A percentile compares a stretch with the other conserved stretches of the same genome.
These are phyloP conservation scores for Chlorella ohadii DNA, from an alignment of 139 green algal species.

Conservation along the genomic window DNA sequence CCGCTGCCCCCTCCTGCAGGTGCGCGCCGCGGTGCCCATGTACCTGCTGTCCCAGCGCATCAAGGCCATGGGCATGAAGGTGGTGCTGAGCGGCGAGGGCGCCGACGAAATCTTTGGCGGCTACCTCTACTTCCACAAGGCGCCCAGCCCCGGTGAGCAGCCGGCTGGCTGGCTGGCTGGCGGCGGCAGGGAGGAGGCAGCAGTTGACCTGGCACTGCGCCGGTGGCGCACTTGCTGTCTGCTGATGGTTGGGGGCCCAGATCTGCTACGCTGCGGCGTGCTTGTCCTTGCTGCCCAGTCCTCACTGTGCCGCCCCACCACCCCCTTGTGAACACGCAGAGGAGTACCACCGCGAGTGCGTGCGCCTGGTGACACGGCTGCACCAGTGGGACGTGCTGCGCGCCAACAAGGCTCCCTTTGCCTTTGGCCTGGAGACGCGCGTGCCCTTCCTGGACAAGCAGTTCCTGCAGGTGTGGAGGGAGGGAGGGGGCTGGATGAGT, in stretches of 20 bases:
- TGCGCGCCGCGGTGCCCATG: slow-evolving; percentile 95
- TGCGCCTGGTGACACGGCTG: slow-evolving; percentile 90
- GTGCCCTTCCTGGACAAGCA: slow-evolving; percentile 96
- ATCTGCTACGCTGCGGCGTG: too few relatives aligned
- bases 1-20: slow-evolving; percentile 40
- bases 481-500: background rate
- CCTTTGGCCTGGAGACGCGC: slow-evolving; percentile 93
- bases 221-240: too few relatives aligned
- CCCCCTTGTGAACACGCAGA: slow-evolving; percentile 48
- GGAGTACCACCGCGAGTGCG: slow-evolving; percentile 92
- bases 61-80: slow-evolving; percentile 95
- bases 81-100: slow-evolving; percentile 97
- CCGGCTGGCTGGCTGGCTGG: background rate
- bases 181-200: too few relatives aligned
- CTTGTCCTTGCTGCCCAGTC: too few relatives aligned
- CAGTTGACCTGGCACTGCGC: too few relatives aligned
- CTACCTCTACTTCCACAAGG: slow-evolving; percentile 99
- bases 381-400: slow-evolving; percentile 94
- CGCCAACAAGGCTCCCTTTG: slow-evolving; percentile 97
- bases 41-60: slow-evolving; percentile 97
- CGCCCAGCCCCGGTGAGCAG: slow-evolving; percentile 65
- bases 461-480: slow-evolving; percentile 71
- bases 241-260: too few relatives aligned
- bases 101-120: slow-evolving; percentile 96
- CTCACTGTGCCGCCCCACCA: background rate